Evolutionary conservation across 2,329 filamentous ascomycete species (phyloP).

Genomic region (Dichotomopilus funicola): DNA sequence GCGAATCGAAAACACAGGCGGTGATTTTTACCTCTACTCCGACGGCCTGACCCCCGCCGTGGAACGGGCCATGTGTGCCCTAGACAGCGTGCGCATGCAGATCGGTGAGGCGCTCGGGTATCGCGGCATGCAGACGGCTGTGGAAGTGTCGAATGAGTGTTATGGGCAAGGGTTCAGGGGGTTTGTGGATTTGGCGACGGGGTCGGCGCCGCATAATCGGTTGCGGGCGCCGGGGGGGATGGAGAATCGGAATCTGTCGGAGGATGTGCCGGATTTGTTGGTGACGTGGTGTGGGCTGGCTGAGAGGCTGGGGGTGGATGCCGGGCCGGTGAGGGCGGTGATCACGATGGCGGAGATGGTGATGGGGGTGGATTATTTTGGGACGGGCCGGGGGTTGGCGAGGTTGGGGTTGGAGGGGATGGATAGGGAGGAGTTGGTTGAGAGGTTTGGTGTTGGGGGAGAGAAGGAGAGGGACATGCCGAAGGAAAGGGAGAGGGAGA

Average conservation of each 20-base stretch:
- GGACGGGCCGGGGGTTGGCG: not conserved
- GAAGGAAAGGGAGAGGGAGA: too few relatives aligned
- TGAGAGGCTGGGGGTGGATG: not conserved
- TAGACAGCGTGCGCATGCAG: slow-evolving; percentile 1
- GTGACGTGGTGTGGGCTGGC: not conserved
- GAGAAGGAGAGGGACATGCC: not conserved
- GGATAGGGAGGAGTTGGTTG: not conserved
- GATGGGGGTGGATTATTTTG: not conserved
- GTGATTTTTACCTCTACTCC: not conserved
- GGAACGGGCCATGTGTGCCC: slow-evolving; percentile 1
- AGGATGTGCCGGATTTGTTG: slow-evolving; percentile 4
- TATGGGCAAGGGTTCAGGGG: slow-evolving; percentile 1
- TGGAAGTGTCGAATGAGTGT: slow-evolving; percentile 4
- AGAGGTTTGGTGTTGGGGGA: not conserved
- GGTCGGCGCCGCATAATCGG: slow-evolving; percentile 1
- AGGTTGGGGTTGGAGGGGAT: not conserved
- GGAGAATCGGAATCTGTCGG: not conserved
- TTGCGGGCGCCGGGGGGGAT: not conserved
- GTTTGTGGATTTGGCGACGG: not conserved
- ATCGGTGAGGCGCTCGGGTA: slow-evolving; percentile 1
- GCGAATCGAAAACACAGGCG: not conserved
- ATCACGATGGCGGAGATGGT: not conserved
- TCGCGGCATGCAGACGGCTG: not conserved
- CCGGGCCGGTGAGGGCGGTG: not conserved
- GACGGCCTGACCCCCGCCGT: slow-evolving; percentile 1